phyloP scores from a whole-genome alignment of 2,329 filamentous ascomycete genomes.

The Aspergillus tamarii region DNA sequence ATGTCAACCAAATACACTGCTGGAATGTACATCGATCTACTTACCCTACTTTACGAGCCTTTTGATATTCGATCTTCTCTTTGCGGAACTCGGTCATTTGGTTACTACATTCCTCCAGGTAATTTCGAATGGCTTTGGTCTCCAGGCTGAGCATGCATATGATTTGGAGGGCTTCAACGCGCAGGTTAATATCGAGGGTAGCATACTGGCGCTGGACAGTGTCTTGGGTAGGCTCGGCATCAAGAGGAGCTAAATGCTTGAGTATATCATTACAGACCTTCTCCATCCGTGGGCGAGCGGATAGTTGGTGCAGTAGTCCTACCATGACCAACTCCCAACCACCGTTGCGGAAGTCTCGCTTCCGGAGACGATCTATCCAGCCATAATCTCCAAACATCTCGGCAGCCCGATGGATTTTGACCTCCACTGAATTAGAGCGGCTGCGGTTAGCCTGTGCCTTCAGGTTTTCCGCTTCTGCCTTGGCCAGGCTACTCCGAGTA shows the following conservation, averaged over 20 bases:
- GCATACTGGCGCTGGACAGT: conserved; percentile 74
- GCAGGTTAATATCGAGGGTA: conserved; percentile 78
- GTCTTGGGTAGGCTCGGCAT: conserved; percentile 73
- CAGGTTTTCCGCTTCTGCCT: conserved; percentile 72
- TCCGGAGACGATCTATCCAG: conserved; percentile 83
- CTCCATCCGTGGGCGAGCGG: conserved; percentile 71
- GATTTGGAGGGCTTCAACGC: conserved; percentile 79
- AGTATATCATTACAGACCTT: conserved; percentile 78
- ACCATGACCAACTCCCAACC: conserved; percentile 92
- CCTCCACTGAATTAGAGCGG: conserved; percentile 40
- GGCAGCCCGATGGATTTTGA: conserved; percentile 59
- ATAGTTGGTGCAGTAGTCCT: conserved; percentile 82
- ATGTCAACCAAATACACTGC: background rate
- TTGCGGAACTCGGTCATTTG: conserved; percentile 95
- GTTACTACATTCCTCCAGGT: conserved; percentile 89
- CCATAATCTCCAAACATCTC: conserved; percentile 74
- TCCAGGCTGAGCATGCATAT: conserved; percentile 83
- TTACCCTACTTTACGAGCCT: conserved; percentile 68
- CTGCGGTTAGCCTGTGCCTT: conserved; percentile 62
- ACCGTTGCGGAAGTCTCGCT: conserved; percentile 82
- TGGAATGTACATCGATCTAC: conserved; percentile 29
- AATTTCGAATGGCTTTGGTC: conserved; percentile 82
- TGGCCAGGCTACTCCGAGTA: conserved; percentile 83
- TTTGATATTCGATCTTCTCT: conserved; percentile 90
- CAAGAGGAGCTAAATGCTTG: conserved; percentile 75